Evolutionary conservation across 139 green algal genomes (phyloP), one percentile per base, ranked within the genome.

Genomic region (Medakamo hakoo): DNA sequence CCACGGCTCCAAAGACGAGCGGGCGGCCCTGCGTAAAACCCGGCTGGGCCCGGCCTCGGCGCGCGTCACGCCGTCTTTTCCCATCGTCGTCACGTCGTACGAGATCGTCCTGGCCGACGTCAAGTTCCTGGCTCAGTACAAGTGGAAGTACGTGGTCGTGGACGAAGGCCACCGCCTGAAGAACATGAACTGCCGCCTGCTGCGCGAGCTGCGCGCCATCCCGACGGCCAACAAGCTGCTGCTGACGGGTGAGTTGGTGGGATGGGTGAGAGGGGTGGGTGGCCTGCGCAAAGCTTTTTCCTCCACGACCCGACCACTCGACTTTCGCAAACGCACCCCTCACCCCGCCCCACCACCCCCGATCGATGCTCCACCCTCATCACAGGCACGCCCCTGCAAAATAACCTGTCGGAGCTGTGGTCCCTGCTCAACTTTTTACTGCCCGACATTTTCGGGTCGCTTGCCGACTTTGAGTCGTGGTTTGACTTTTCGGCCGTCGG

Each of bases 381-480:
- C 25, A 25, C 74, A 93, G 87, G 92, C 64, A 99, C 93, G 0
- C 93, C 93, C 22, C 80, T 99, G 63, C 93, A 99, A 75, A 99
- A 99, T 84, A 96, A 96, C 75, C 81, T 98, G 57, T 62, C 68
- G 19, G 93, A 99, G 82, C 79, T 99, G 63, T 99, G 92, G 92
- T 90, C 77, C 27, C 78, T 99, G 58, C 80, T 99, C 55, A 98
- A 97, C 80, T 99, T 97, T 81, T 73, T 98, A 64, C 80, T 98
- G 68, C 89, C 93, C 3, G 77, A 95, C 31, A 75, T 95, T 27
- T 98, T 97, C 73, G 71, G 49, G 57, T 79, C 65, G 57, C 71
- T 95, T 40, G 69, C 73, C 2, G 78, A 92, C 71, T 98, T 98
- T 63, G 78, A 95, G 76, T 75, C 63, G 5, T 97, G 90, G 86